Conservation (phyloP, 73 alveolate species). For the Symbiodinium pilosum region DNA sequence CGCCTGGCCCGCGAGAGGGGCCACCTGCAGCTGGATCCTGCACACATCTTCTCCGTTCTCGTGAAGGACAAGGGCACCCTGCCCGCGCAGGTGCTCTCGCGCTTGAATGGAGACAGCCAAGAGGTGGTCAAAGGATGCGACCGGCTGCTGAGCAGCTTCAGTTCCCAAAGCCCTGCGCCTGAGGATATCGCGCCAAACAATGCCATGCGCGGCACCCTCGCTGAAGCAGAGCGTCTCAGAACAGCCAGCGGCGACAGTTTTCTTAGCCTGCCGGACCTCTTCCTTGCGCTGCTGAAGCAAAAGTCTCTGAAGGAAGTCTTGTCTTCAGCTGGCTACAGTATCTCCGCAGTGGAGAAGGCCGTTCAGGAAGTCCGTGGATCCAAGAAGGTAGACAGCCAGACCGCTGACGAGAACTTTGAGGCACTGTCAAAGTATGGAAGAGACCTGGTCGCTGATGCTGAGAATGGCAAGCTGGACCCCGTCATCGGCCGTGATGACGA, state of each 20-base stretch:
- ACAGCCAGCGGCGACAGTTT: conserved; percentile 33
- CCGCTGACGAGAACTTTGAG: conserved; percentile 82
- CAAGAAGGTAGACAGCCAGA: conserved; percentile 37
- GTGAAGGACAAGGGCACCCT: conserved; percentile 43
- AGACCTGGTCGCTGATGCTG: conserved; percentile 90
- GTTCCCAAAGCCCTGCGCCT: conserved; percentile 69
- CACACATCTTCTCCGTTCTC: conserved; percentile 35
- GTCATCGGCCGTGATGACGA: conserved; percentile 95
- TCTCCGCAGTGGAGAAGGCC: conserved; percentile 52
- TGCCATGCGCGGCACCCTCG: conserved; percentile 23
- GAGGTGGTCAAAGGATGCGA: conserved; percentile 70
- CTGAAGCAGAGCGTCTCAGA: conserved; percentile 44
- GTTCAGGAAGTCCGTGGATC: conserved; percentile 37
- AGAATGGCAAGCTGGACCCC: conserved; percentile 87
- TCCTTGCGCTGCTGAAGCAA: conserved; percentile 61
- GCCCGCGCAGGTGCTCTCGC: conserved; percentile 44
- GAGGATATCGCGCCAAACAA: conserved; percentile 79
- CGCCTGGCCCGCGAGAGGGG: conserved; percentile 79
- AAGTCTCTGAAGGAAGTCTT: conserved; percentile 46
- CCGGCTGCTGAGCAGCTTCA: conserved; percentile 62
- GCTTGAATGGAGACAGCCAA: conserved; percentile 50
- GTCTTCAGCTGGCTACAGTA: conserved; percentile 33
- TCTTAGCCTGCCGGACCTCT: conserved; percentile 36
- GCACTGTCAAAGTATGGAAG: conserved; percentile 79
- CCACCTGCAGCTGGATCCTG: conserved; percentile 70